Base-by-base conservation (phyloP, 148 eudicot genomes). In the Arbutus unedo region DNA sequence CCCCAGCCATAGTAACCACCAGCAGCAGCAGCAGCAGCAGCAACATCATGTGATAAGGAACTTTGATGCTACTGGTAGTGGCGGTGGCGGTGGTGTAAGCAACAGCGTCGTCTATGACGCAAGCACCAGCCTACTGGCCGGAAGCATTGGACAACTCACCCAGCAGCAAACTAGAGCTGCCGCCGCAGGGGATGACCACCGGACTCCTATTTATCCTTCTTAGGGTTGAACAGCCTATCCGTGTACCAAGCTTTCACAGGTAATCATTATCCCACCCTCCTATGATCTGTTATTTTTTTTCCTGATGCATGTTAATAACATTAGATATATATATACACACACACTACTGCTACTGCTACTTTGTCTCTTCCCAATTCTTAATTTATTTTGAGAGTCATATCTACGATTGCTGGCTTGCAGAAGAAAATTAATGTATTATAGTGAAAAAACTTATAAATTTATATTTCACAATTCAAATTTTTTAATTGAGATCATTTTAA, bases 161-260 rank as follows among this genome's bases (percentile, higher is more conserved):
- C 87, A 90, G 49, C 93, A 88, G 79, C 93, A 87, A 66, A 87
- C 91, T 10, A 89, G 86, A 79, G 85, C 91, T 41, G 91, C 91
- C 23, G 80, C 80, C 4, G 90, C 87, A 3, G 93, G 91, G 8
- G 95, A 93, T 74, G 93, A 89, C 62, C 84, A 93, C 51, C 87
- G 91, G 47, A 86, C 85, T 44, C 82, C 87, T 55, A 82, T 90
- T 43, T 89, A 88, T 79, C 95, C 95, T 3, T 85, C 92, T 89
- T 92, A 90, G 89, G 86, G 85, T 83, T 41, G 74, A 16, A 70
- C 45, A 41, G 14, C 19, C 25, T 76, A 21, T 45, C 25, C 8
- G 18, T 4, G 5, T 3, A 6, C 41, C 76, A 4, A 48, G 18
- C 56, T 8, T 19, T 75, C 14, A 51, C 14, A 76, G 56, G 79